phyloP scores from a whole-genome alignment of 2,329 filamentous ascomycete species.

The Colletotrichum eremochloae region DNA sequence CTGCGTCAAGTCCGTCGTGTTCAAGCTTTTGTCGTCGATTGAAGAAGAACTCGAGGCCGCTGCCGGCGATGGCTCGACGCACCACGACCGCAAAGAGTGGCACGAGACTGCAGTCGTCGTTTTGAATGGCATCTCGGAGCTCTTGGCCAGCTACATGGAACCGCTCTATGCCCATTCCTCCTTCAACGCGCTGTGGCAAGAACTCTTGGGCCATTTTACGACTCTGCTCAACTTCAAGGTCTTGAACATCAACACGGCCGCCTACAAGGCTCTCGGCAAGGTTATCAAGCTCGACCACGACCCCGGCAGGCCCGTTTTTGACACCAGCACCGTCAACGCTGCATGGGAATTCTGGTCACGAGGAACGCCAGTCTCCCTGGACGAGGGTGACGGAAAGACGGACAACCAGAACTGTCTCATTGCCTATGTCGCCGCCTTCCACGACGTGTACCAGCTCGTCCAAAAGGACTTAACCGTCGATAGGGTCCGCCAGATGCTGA shows the following conservation, averaged over 20 bases:
- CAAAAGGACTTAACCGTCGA: constrained; percentile 72
- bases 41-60: constrained; percentile 65
- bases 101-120: constrained; percentile 82
- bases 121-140: constrained; percentile 77
- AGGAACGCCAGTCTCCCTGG: constrained; percentile 66
- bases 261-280: constrained; percentile 75
- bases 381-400: constrained; percentile 53
- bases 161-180: constrained; percentile 74
- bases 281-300: constrained; percentile 68
- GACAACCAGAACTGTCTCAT: constrained; percentile 87
- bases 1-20: constrained; percentile 84
- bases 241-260: constrained; percentile 79
- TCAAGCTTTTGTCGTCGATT: constrained; percentile 81
- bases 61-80: constrained; percentile 49
- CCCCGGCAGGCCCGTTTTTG: constrained; percentile 64
- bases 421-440: constrained; percentile 83
- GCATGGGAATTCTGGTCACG: constrained; percentile 80
- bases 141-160: constrained; percentile 83
- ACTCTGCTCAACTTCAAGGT: constrained; percentile 72
- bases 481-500: constrained; percentile 76
- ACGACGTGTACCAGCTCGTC: constrained; percentile 83
- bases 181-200: constrained; percentile 81
- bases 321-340: constrained; percentile 67
- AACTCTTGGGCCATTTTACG: constrained; percentile 78
- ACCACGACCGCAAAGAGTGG: constrained; percentile 69